These are phyloP conservation scores for Jaminaea rosea DNA, from an alignment of 1,284 basidiomycete genomes.

Conservation along the genomic window DNA sequence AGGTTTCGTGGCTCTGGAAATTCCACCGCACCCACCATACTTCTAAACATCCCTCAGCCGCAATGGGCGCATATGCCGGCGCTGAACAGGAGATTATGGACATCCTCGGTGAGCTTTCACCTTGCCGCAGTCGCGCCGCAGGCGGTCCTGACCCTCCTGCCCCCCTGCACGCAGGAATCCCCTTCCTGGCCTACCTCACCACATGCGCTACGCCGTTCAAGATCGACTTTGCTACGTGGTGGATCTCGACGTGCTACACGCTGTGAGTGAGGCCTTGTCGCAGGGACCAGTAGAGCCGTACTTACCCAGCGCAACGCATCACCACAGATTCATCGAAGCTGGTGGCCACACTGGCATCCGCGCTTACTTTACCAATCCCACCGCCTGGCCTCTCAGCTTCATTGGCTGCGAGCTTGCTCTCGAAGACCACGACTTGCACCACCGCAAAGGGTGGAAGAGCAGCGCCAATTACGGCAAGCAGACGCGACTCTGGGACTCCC, in stretches of 20 bases:
- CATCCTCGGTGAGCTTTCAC: no score
- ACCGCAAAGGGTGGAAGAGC: slow-evolving; percentile 36
- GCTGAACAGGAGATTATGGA: slow-evolving; percentile 36
- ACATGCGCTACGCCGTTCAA: no score
- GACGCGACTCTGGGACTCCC: slow-evolving; percentile 34
- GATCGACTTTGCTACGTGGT: slow-evolving; percentile 22
- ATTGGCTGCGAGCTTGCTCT: slow-evolving; percentile 26
- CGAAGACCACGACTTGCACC: slow-evolving; percentile 47
- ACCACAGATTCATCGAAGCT: slow-evolving; percentile 35
- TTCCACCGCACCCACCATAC: slow-evolving; percentile 1
- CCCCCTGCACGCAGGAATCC: no score
- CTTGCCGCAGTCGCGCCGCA: no score
- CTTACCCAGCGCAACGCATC: no score
- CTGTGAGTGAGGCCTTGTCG: no score
- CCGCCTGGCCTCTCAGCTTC: slow-evolving; percentile 11
- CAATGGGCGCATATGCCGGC: slow-evolving; percentile 30
- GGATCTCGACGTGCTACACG: slow-evolving; percentile 17
- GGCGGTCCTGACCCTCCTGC: no score
- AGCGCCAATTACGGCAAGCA: slow-evolving; percentile 42
- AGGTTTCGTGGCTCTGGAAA: slow-evolving; percentile 19
- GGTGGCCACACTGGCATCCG: slow-evolving; percentile 37
- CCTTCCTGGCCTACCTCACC: slow-evolving; percentile 21
- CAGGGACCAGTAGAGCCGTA: no score
- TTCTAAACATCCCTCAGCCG: slow-evolving; percentile 24
- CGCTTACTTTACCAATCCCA: slow-evolving; percentile 25